These are phyloP conservation scores for Pleurotus cornucopiae DNA, from an alignment of 768 basidiomycete species.

Conservation along the genomic window DNA sequence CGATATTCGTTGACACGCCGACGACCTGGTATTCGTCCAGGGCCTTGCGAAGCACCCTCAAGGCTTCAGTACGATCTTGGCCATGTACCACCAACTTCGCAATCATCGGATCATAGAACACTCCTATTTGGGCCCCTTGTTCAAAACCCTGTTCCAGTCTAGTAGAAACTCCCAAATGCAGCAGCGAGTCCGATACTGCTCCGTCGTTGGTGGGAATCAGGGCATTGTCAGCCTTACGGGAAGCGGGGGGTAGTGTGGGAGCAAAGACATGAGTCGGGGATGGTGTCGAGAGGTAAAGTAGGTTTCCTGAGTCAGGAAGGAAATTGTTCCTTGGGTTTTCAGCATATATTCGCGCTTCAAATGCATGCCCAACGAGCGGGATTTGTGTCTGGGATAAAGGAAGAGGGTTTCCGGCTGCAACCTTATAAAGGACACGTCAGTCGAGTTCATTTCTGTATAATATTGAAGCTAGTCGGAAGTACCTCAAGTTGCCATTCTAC, in stretches of 20 bases:
- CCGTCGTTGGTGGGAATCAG: conserved; percentile 21
- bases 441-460: background rate
- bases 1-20: conserved; percentile 87
- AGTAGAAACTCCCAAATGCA: conserved; percentile 51
- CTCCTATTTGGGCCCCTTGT: conserved; percentile 75
- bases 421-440: conserved; percentile 32
- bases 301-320: conserved; percentile 82
- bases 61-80: conserved; percentile 75
- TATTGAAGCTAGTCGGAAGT: background rate
- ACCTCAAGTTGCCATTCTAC: conserved; percentile 95
- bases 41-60: conserved; percentile 75
- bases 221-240: conserved; percentile 18
- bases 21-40: conserved; percentile 88
- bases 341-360: conserved; percentile 94
- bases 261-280: conserved; percentile 68
- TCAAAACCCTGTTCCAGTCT: conserved; percentile 90
- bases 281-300: conserved; percentile 81
- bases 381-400: conserved; percentile 75
- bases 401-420: conserved; percentile 85
- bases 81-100: conserved; percentile 90
- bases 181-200: conserved; percentile 22
- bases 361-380: conserved; percentile 87
- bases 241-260: conserved; percentile 29
- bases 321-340: conserved; percentile 93
- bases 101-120: conserved; percentile 91